Evolutionary conservation across 1,284 basidiomycete genomes (phyloP), one percentile per base, ranked within the genome.

Genomic region (Malassezia slooffiae): DNA sequence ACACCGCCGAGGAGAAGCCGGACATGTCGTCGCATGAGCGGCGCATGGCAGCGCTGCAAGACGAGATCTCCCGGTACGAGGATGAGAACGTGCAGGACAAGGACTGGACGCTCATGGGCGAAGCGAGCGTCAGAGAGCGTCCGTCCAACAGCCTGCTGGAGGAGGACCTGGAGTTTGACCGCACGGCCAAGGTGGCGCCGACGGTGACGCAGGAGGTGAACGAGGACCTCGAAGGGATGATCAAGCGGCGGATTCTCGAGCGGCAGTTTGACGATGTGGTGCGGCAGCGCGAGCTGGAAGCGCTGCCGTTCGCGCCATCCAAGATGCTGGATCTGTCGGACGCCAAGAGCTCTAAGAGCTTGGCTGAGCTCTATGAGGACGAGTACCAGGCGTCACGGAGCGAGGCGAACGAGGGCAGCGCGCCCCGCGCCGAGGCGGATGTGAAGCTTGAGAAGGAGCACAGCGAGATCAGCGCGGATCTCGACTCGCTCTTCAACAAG

Each of bases 351-450:
- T 40, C 47, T 42, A 83, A 89, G 70, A 89, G 85, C 0, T 77
- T 99, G 26, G 89, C 89, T 6, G 85, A 97, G 72, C 85, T 96
- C 47, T 97, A 97, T 72, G 93, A 95, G 70, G 82, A 85, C 53
- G 89, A 93, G 54, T 97, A 84, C 71, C 75, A 81, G 37, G 79
- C 80, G 2, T 76, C 78, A 72, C n/a, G 78, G 73, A 41, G 79
- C 42, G 34, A 22, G n/a, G 46, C 21, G 20, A 44, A 49, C 47
- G 72, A 69, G 17, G 70, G 63, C 1, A 71, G 75, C 15, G 70
- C 74, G 1, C 67, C 72, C 9, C 39, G 39, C 12, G 83, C 89
- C 55, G 84, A 88, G 57, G 76, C 86, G 1, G 90, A 97, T 58
- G 85, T 81, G 19, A 90, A 87, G 70, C 75, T 97, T 21, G 75